Evolutionary conservation across 2,329 filamentous ascomycete species (phyloP).

Genomic region (Apiospora hydei): DNA sequence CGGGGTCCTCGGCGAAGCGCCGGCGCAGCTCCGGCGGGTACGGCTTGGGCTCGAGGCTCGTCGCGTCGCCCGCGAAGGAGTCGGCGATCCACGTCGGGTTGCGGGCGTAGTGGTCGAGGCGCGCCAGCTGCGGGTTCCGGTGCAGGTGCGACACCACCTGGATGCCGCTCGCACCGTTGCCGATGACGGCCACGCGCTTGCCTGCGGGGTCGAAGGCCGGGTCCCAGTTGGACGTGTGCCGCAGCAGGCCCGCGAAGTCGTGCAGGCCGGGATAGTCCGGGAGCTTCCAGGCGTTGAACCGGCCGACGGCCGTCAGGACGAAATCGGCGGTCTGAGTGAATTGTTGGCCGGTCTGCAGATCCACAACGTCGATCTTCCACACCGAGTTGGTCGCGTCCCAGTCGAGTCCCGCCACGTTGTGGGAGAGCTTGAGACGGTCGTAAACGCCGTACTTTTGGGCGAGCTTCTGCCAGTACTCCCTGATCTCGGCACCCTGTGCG

Average conservation of each 20-base stretch:
- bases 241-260: conserved; percentile 61
- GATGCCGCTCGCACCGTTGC: conserved; percentile 68
- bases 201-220: conserved; percentile 54
- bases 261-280: conserved; percentile 66
- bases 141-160: conserved; percentile 64
- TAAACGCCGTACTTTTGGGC: conserved; percentile 72
- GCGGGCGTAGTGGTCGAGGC: conserved; percentile 70
- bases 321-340: conserved; percentile 61
- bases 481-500: conserved; percentile 71
- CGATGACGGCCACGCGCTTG: conserved; percentile 65
- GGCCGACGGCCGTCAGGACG: conserved; percentile 68
- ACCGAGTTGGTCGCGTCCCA: conserved; percentile 61
- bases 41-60: conserved; percentile 62
- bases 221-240: conserved; percentile 70
- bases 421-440: conserved; percentile 60
- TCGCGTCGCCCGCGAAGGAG: conserved; percentile 63
- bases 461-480: conserved; percentile 69
- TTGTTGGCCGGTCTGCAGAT: conserved; percentile 47
- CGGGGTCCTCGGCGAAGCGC: conserved; percentile 62
- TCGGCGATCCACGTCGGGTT: conserved; percentile 73
- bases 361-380: conserved; percentile 62
- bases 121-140: conserved; percentile 46
- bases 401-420: conserved; percentile 59
- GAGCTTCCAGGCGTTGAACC: conserved; percentile 71
- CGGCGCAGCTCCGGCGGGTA: conserved; percentile 61